phyloP scores from a whole-genome alignment of 805 yeast genomes.

The Saccharomycopsis fibuligera region DNA sequence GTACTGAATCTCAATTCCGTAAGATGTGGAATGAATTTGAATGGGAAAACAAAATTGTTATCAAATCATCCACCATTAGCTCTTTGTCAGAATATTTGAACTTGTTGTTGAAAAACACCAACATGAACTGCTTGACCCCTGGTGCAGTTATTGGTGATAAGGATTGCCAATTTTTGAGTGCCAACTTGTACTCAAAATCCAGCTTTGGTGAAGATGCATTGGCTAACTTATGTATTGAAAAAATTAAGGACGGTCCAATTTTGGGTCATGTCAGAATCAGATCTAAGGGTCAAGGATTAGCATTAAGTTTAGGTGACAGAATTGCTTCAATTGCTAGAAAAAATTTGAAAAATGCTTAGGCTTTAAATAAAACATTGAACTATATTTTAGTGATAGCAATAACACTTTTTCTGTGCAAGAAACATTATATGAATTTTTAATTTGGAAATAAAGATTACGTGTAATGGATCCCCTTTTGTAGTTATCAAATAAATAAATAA shows the following conservation, averaged over 20 bases:
- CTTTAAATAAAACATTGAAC: no score
- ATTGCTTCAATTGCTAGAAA: slow-evolving; percentile 77
- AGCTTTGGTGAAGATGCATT: slow-evolving; percentile 97
- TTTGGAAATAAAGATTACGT: no score
- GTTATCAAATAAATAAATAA: no score
- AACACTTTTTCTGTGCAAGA: no score
- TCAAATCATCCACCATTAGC: slow-evolving; percentile 53
- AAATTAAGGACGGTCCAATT: slow-evolving; percentile 63
- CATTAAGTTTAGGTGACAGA: slow-evolving; percentile 88
- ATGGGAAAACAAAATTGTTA: slow-evolving; percentile 97
- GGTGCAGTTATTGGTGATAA: slow-evolving; percentile 78
- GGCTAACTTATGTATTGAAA: slow-evolving; percentile 92
- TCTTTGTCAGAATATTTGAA: slow-evolving; percentile 74
- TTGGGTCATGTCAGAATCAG: slow-evolving; percentile 94
- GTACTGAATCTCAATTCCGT: slow-evolving; percentile 86
- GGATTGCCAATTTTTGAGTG: slow-evolving; percentile 86
- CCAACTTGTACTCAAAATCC: slow-evolving; percentile 86
- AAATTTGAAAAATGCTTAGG: slow-evolving; percentile 24
- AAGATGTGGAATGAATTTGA: slow-evolving; percentile 99
- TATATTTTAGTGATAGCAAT: no score
- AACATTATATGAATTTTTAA: no score
- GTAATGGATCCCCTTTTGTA: no score
- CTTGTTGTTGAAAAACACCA: slow-evolving; percentile 71
- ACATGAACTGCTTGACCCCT: slow-evolving; percentile 90
- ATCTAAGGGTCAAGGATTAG: slow-evolving; percentile 96